Conservation (phyloP, 2,329 filamentous ascomycete genomes). For the Penicillium aurantiogriseum region DNA sequence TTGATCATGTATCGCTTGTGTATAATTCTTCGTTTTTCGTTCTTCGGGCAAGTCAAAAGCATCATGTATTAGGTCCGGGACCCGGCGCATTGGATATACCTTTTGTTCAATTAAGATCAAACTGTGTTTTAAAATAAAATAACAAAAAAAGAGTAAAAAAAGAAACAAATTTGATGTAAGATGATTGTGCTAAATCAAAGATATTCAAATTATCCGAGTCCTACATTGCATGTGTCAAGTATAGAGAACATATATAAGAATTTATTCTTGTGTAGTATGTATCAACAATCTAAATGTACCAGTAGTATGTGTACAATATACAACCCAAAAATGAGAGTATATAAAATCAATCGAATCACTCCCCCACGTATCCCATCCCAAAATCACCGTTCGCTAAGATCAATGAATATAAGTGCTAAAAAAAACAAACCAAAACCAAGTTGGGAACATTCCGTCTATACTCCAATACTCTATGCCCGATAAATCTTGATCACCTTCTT, state of each 20-base stretch:
- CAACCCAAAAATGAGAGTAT: neutral
- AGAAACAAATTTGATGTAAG: neutral
- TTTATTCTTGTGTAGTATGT: neutral
- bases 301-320: neutral
- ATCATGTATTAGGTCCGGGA: slow-evolving; percentile 24
- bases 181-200: neutral
- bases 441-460: neutral
- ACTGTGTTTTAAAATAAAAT: slow-evolving; percentile 14
- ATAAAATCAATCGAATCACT: neutral
- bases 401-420: neutral
- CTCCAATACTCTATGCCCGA: slow-evolving; percentile 34
- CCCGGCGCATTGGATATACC: slow-evolving; percentile 30
- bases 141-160: neutral
- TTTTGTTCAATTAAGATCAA: slow-evolving; percentile 21
- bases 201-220: neutral
- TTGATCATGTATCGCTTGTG: slow-evolving; percentile 15
- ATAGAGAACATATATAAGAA: neutral
- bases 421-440: neutral
- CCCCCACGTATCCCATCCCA: neutral
- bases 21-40: slow-evolving; percentile 19
- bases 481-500: slow-evolving; percentile 59
- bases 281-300: slow-evolving; percentile 12
- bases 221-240: neutral
- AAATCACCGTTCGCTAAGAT: slow-evolving; percentile 9
- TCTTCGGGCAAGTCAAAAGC: slow-evolving; percentile 24